Evolutionary conservation across 139 green algal genomes (phyloP).

Genomic region (Picochlorum sp.): DNA sequence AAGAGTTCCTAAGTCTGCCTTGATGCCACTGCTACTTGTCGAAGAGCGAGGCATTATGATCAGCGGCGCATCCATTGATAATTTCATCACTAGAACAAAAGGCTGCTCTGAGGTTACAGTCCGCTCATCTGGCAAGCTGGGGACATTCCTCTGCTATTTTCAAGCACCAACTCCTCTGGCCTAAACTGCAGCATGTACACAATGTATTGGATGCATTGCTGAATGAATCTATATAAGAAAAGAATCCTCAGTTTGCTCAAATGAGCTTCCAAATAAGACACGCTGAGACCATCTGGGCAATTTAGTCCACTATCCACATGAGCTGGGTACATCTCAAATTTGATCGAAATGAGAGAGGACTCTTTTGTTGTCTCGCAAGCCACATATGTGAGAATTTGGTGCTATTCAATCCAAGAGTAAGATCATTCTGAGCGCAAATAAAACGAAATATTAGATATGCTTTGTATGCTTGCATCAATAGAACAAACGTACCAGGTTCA

Average conservation of each 20-base stretch:
- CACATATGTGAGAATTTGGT: conserved; percentile 13
- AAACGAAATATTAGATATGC: conserved; percentile 39
- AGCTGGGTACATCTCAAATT: conserved; percentile 38
- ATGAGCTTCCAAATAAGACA: conserved; percentile 49
- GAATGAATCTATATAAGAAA: conserved; percentile 81
- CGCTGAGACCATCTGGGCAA: conserved; percentile 51
- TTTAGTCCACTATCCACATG: conserved; percentile 15
- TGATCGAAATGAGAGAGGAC: conserved; percentile 59
- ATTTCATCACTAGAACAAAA: conserved; percentile 61
- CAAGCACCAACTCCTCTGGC: conserved; percentile 7
- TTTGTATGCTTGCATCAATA: not conserved
- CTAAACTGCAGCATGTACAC: conserved; percentile 34
- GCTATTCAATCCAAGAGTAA: conserved; percentile 41
- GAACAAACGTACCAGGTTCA: conserved; percentile 6
- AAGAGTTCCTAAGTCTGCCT: conserved; percentile 70
- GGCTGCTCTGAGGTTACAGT: conserved; percentile 1
- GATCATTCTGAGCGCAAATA: not conserved
- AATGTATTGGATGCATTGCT: conserved; percentile 42
- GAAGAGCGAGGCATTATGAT: conserved; percentile 63
- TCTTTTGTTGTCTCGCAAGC: conserved; percentile 34
- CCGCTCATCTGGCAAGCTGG: not conserved
- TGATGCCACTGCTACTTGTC: conserved; percentile 28
- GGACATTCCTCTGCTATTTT: conserved; percentile 4
- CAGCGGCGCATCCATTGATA: conserved; percentile 61
- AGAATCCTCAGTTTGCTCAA: conserved; percentile 71